Evolutionary conservation across 2,329 filamentous ascomycete species (phyloP).

Genomic region (Monosporascus sp.): DNA sequence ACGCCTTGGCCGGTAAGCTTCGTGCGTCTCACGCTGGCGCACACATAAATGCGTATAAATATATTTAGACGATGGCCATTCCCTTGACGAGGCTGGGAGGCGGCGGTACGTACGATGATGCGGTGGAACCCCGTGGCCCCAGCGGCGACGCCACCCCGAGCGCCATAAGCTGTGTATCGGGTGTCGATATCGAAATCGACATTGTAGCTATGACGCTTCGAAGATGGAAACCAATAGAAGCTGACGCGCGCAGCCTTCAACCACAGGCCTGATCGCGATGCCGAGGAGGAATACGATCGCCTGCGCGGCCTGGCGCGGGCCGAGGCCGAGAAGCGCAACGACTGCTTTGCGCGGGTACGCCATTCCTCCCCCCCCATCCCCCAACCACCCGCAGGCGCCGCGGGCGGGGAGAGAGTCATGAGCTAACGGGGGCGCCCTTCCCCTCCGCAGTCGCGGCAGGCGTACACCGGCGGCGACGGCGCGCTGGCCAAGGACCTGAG

Average conservation of each 20-base stretch:
- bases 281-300: constrained; percentile 87
- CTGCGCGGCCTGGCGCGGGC: constrained; percentile 76
- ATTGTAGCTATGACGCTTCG: background rate
- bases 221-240: background rate
- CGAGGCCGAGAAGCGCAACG: constrained; percentile 72
- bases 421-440: background rate
- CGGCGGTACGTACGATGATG: background rate
- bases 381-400: background rate
- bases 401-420: background rate
- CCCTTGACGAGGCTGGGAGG: background rate
- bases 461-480: constrained; percentile 79
- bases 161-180: no score
- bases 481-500: constrained; percentile 77
- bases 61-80: background rate
- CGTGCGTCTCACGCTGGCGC: no score
- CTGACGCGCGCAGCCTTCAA: constrained; percentile 59
- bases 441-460: constrained; percentile 58
- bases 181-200: background rate
- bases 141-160: no score
- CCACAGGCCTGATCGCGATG: constrained; percentile 59
- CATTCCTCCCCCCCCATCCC: background rate
- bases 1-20: no score
- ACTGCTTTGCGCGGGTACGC: constrained; percentile 68
- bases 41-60: background rate
- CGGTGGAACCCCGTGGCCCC: no score